Evolutionary conservation across 2,329 filamentous ascomycete genomes (phyloP).

Genomic region (Fusarium mundagurra): DNA sequence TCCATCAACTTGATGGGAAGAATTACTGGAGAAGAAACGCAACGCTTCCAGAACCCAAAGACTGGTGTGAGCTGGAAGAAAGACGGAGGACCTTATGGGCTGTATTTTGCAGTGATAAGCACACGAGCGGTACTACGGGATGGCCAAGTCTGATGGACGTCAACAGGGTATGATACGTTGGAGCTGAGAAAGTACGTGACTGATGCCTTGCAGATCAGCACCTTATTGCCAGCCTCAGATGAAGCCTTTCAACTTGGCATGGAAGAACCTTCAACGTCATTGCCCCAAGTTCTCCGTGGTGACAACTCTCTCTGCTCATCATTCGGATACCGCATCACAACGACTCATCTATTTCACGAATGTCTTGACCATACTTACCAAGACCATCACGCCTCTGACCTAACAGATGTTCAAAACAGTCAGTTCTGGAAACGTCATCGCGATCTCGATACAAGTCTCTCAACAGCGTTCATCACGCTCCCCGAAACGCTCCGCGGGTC

Average conservation of each 20-base stretch:
- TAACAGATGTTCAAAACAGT: slow-evolving; percentile 46
- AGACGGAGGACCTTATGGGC: slow-evolving; percentile 84
- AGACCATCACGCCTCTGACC: slow-evolving; percentile 70
- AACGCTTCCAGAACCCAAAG: slow-evolving; percentile 74
- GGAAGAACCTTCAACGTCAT: slow-evolving; percentile 66
- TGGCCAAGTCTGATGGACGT: slow-evolving; percentile 86
- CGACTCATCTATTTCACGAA: slow-evolving; percentile 80
- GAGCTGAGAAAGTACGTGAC: background rate
- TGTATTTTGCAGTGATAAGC: slow-evolving; percentile 80
- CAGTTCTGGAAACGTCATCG: slow-evolving; percentile 86
- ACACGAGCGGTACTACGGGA: slow-evolving; percentile 84
- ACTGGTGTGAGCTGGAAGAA: slow-evolving; percentile 80
- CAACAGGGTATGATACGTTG: slow-evolving; percentile 54
- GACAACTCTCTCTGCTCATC: slow-evolving; percentile 63
- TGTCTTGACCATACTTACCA: slow-evolving; percentile 77
- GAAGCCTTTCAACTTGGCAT: slow-evolving; percentile 74
- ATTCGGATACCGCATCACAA: slow-evolving; percentile 74
- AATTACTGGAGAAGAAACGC: slow-evolving; percentile 70
- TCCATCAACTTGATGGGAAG: slow-evolving; percentile 76
- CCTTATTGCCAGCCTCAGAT: slow-evolving; percentile 78
- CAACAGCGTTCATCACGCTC: slow-evolving; percentile 77
- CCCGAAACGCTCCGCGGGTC: slow-evolving; percentile 77
- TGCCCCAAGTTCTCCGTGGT: slow-evolving; percentile 70
- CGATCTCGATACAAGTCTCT: slow-evolving; percentile 78
- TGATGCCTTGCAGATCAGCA: slow-evolving; percentile 64